A percentile compares a stretch with the other conserved stretches of the same genome.
Conservation (phyloP, 768 basidiomycete genomes). For the Erythrobasidium yunnanense region DNA sequence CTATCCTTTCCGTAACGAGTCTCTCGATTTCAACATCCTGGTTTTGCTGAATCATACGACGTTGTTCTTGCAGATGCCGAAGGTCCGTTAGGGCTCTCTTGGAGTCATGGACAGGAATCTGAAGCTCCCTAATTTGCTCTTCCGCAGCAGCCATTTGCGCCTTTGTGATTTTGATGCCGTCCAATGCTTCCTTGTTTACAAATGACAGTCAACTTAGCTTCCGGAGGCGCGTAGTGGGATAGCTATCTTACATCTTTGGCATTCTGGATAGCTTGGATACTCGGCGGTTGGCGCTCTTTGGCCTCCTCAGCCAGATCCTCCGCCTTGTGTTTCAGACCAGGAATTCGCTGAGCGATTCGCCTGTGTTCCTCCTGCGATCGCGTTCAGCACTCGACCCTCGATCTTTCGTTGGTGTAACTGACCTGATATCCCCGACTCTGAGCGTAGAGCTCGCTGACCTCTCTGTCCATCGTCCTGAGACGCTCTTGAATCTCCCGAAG, state of each 20-base stretch:
- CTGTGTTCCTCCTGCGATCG: neutral
- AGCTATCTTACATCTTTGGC: constrained; percentile 14
- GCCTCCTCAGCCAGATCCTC: constrained; percentile 4
- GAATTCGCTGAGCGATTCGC: neutral
- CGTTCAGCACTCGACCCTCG: neutral
- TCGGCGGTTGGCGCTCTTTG: constrained; percentile 31
- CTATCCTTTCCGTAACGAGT: neutral
- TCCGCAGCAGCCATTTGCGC: constrained; percentile 14
- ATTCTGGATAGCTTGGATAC: constrained; percentile 26
- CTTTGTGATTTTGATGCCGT: constrained; percentile 9
- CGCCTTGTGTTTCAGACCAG: neutral
- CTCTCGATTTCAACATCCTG: constrained; percentile 48
- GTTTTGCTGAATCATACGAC: neutral
- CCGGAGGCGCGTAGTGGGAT: neutral
- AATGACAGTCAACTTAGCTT: neutral
- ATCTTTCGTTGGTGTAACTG: no score
- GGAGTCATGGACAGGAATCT: constrained; percentile 17
- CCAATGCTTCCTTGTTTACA: constrained; percentile 12
- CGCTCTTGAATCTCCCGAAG: neutral
- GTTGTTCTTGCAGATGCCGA: constrained; percentile 42
- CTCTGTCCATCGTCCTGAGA: neutral
- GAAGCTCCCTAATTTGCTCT: constrained; percentile 12
- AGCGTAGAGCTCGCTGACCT: neutral
- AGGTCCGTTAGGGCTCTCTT: constrained; percentile 45
- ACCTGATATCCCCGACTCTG: no score